A percentile compares a stretch with the other conserved stretches of the same genome.
These are phyloP conservation scores for Mychonastes homosphaera DNA, from an alignment of 139 green algal species.

Conservation along the genomic window DNA sequence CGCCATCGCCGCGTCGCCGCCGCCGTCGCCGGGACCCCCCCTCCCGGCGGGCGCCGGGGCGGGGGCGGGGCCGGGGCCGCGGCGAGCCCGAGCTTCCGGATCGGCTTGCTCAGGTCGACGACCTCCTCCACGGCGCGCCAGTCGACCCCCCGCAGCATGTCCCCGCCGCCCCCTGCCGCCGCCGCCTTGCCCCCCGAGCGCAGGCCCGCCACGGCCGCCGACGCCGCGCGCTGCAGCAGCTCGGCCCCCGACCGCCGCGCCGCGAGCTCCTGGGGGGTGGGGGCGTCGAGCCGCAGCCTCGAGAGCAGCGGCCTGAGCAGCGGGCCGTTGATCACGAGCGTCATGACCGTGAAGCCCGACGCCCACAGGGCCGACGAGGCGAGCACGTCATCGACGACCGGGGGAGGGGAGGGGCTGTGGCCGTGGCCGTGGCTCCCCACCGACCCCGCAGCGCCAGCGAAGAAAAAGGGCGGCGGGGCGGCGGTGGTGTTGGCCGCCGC, in stretches of 20 bases:
- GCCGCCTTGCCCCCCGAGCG: not conserved
- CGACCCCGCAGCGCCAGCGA: too few species aligned
- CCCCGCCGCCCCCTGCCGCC: not conserved
- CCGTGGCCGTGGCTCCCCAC: not conserved
- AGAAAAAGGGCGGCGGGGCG: too few species aligned
- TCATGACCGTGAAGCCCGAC: constrained; percentile 68
- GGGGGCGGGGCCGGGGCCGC: too few species aligned
- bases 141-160: constrained; percentile 44
- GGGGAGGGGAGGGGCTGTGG: not conserved
- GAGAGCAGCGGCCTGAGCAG: constrained; percentile 44
- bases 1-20: too few species aligned
- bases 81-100: constrained; percentile 21
- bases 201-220: not conserved
- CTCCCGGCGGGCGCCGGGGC: too few species aligned
- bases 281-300: constrained; percentile 32
- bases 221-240: constrained; percentile 27
- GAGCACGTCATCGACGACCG: constrained; percentile 19
- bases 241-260: constrained; percentile 30
- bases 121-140: constrained; percentile 48
- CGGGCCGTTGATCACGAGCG: constrained; percentile 70
- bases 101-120: constrained; percentile 30
- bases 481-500: too few species aligned
- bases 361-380: constrained; percentile 63
- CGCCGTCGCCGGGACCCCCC: too few species aligned
- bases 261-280: constrained; percentile 16